Percentiles rank a stretch among this genome's conserved stretches.
These are phyloP conservation scores for Metschnikowia borealis DNA, from an alignment of 805 yeast species.

Conservation along the genomic window DNA sequence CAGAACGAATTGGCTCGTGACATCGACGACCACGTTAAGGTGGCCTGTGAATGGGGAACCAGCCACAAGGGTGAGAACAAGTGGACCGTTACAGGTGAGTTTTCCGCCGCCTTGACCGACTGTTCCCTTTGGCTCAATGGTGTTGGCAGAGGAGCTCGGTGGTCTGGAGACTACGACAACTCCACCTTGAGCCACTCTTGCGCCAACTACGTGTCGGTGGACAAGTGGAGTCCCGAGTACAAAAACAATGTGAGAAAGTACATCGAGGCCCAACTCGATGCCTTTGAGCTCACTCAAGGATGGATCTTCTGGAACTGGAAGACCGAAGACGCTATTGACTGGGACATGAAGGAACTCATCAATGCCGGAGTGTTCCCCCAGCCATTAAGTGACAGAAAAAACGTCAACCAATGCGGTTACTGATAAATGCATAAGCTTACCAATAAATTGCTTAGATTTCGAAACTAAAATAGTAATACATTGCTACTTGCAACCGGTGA, in stretches of 20 bases:
- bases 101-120: constrained; percentile 73
- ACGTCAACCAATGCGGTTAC: constrained; percentile 61
- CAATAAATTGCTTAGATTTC: not conserved
- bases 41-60: constrained; percentile 19
- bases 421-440: constrained; percentile 7
- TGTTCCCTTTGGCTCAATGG: constrained; percentile 90
- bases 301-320: constrained; percentile 96
- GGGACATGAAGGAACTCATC: constrained; percentile 72
- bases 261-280: constrained; percentile 89
- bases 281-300: constrained; percentile 66
- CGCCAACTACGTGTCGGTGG: constrained; percentile 25
- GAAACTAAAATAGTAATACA: not conserved
- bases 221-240: constrained; percentile 57
- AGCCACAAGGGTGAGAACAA: constrained; percentile 15
- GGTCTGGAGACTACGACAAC: constrained; percentile 54
- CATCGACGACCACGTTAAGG: constrained; percentile 57
- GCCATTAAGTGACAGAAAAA: constrained; percentile 67
- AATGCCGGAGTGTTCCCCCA: constrained; percentile 69
- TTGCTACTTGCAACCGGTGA: not conserved
- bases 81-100: constrained; percentile 20
- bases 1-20: constrained; percentile 53
- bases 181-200: constrained; percentile 60
- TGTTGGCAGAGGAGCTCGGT: constrained; percentile 77
- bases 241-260: constrained; percentile 59
- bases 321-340: constrained; percentile 76